A percentile compares a stretch with the other conserved stretches of the same genome.
These are phyloP conservation scores for Clavispora santaluciae DNA, from an alignment of 805 yeast genomes.

Conservation along the genomic window DNA sequence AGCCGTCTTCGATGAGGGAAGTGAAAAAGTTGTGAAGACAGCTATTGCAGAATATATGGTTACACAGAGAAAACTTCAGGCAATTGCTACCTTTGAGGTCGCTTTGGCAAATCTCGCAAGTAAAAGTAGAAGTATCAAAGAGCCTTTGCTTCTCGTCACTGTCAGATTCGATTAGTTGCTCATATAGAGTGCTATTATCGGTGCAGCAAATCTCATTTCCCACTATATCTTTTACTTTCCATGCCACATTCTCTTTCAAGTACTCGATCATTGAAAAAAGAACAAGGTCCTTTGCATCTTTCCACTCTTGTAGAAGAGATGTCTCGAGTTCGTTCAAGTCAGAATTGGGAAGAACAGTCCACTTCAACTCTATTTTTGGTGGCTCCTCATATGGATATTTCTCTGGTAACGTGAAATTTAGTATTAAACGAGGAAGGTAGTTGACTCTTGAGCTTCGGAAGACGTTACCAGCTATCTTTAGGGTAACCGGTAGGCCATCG, in stretches of 20 bases:
- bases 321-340: slow-evolving; percentile 11
- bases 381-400: slow-evolving; percentile 29
- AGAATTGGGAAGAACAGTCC: slow-evolving; percentile 25
- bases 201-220: slow-evolving; percentile 6
- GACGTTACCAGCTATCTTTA: slow-evolving; percentile 1
- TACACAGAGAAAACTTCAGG: slow-evolving; percentile 23
- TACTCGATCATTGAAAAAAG: slow-evolving; percentile 42
- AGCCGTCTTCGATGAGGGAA: slow-evolving; percentile 42
- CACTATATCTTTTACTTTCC: slow-evolving; percentile 1
- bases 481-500: slow-evolving; percentile 10
- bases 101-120: slow-evolving; percentile 56
- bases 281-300: slow-evolving; percentile 31
- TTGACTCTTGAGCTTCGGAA: slow-evolving; percentile 8
- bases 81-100: slow-evolving; percentile 42
- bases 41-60: slow-evolving; percentile 14
- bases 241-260: slow-evolving; percentile 18
- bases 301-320: slow-evolving; percentile 29
- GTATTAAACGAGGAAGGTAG: slow-evolving; percentile 27
- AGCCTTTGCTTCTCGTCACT: slow-evolving; percentile 13
- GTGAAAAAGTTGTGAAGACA: slow-evolving; percentile 13
- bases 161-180: slow-evolving; percentile 19
- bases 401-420: slow-evolving; percentile 27
- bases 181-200: slow-evolving; percentile 9
- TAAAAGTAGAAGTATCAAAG: slow-evolving; percentile 35
- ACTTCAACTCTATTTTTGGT: slow-evolving; percentile 23